These are phyloP conservation scores for Sextonia rubra DNA, from an alignment of 164 flowering plant genomes.

Conservation along the genomic window DNA sequence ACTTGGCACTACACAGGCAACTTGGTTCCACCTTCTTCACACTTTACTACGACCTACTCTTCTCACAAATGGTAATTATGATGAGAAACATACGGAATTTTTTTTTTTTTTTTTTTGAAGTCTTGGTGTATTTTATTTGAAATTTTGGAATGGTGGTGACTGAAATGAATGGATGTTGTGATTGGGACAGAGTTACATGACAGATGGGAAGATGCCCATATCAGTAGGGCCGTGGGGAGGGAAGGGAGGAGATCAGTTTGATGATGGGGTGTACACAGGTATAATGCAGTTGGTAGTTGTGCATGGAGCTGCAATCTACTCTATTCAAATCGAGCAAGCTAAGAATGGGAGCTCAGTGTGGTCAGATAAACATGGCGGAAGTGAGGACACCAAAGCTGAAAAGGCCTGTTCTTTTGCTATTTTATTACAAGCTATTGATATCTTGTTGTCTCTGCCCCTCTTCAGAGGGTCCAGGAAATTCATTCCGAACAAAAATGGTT, in stretches of 20 bases:
- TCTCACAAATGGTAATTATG: no score
- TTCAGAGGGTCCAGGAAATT: no score
- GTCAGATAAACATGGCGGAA: conserved; percentile 62
- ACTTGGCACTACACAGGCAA: no score
- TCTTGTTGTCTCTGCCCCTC: not conserved
- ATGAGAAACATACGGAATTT: no score
- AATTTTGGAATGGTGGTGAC: not conserved
- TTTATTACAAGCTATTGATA: not conserved
- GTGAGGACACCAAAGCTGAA: conserved; percentile 22
- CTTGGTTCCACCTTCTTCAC: no score
- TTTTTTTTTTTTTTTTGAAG: no score
- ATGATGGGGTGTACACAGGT: conserved; percentile 49
- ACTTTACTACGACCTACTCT: no score
- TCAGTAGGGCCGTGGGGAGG: conserved; percentile 68
- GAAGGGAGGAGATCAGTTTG: conserved; percentile 44
- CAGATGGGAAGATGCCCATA: conserved; percentile 14
- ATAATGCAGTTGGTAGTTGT: conserved; percentile 44
- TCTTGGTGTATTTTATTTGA: no score
- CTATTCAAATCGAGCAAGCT: conserved; percentile 56
- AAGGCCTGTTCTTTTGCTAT: not conserved
- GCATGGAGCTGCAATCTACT: conserved; percentile 50
- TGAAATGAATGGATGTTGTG: not conserved
- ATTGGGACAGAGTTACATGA: not conserved
- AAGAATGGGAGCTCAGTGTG: conserved; percentile 41
- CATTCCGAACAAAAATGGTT: no score